Base-by-base conservation (phyloP, 176 grass and related monocot species). In the Guadua angustifolia region DNA sequence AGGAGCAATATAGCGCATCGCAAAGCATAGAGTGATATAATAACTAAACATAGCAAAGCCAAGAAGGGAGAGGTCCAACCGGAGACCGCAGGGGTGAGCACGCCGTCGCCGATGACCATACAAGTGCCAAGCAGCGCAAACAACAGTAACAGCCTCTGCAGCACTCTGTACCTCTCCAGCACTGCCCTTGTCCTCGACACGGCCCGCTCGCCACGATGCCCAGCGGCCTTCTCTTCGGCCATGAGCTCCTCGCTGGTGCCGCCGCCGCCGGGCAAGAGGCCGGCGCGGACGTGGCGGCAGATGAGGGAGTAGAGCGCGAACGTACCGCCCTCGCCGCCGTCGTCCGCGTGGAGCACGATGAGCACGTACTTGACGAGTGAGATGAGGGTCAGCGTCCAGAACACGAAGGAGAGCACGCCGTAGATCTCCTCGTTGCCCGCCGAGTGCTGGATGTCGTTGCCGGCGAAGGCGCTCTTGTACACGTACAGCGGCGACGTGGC, bases 261-360 rank as follows among this genome's bases (percentile, higher is more conserved):
- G 51, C 88, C 86, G 38, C 88, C 88, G 25, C 84, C 89, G 9
- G 97, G 89, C 63, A 96, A 78, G 61, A 96, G 91, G 0, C 97
- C 97, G 5, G 91, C 87, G 24, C 89, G 85, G 11, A 89, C 97
- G 67, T 96, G 93, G 75, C 97, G 93, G 86, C 94, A 95, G 85
- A 99, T 95, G 86, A 99, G 89, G 17, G 97, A 94, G 81, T 99
- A 99, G 58, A 99, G 91, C 69, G 97, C 97, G 85, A 99, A 99
- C 38, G 97, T 99, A 32, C 97, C 97, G 39, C 97, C 97, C 90
- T 99, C 97, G 7, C 97, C 97, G 58, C 92, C 91, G 75, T 99
- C 97, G 65, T 96, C 88, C 0, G 97, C 97, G 45, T 85, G 86
- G 58, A 99, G 97, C 75, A 99, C 93, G 73, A 99, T 86, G 84